Base-by-base conservation (phyloP, 2,329 filamentous ascomycete species). In the Elsinoe fawcettii region DNA sequence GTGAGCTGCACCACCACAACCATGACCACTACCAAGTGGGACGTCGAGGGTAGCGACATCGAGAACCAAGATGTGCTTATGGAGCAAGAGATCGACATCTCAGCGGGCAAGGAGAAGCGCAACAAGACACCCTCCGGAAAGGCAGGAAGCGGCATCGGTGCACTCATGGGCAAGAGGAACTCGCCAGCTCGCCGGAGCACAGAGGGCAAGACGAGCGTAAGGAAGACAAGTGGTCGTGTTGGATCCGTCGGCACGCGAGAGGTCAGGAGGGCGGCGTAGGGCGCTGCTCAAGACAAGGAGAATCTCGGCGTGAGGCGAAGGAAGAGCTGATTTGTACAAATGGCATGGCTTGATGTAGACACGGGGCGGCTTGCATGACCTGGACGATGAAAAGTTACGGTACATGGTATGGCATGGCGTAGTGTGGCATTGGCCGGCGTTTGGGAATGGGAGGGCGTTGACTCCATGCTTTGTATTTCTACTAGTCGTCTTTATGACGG, bases 1-100 rank as follows among this genome's bases (percentile, higher is more conserved):
- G 80, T 87, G 58, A 90, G 87, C 70, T 87, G 90, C 70, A 85
- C 83, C 3, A 85, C 84, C 2, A 88, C 85, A 2, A 85, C 87
- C 11, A 87, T 86, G 0, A 85, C 86, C 2, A 84, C 74, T 9
- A 73, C 70, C 22, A 70, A 70, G 60, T 71, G 69, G 69, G 69
- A 71, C 53, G 66, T 61, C 63, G 75, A 77, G 58, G 73, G 74
- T 44, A 77, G 74, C 60, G 76, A 78, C 56, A 65, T 69, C 14
- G 76, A 78, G 66, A 78, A 78, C 47, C 65, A 63, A 12, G 60
- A 59, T 11, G 62, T 63, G 23, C 64, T 67, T 23, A 66, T 65
- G 49, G 57, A 65, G 36, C 55, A 62, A 12, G 63, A 64, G 20
- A 20, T 63, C 23, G 55, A 58, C 14, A 55, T 65, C 41, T 60